Evolutionary conservation across 108 stramenopile genomes (phyloP).

Genomic region (Cyclotella sp.): DNA sequence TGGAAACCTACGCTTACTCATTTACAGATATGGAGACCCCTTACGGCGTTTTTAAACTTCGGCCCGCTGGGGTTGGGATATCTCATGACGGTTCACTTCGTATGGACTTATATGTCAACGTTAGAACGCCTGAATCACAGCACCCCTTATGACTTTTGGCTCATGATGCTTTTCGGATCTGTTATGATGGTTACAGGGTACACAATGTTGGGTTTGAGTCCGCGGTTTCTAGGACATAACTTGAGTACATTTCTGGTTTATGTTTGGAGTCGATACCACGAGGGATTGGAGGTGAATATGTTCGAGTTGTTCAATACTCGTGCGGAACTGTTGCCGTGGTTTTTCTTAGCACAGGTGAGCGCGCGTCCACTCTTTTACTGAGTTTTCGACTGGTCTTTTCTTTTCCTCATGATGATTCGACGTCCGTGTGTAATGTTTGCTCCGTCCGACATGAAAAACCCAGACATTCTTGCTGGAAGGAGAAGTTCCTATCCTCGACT

Average conservation of each 20-base stretch:
- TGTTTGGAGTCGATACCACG: constrained; percentile 94
- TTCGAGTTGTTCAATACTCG: constrained; percentile 90
- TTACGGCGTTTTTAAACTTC: constrained; percentile 91
- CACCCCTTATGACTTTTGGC: constrained; percentile 93
- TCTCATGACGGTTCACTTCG: constrained; percentile 86
- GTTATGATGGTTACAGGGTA: constrained; percentile 83
- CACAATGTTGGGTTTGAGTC: constrained; percentile 69
- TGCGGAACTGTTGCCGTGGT: constrained; percentile 89
- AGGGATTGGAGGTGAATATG: constrained; percentile 94
- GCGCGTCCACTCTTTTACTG: neutral
- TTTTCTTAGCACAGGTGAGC: constrained; percentile 84
- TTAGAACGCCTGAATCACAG: constrained; percentile 92
- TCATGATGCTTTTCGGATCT: constrained; percentile 91
- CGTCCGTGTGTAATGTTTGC: constrained; percentile 36
- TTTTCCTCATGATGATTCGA: neutral
- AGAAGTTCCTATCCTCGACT: constrained; percentile 89
- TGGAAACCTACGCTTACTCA: constrained; percentile 72
- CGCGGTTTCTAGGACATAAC: constrained; percentile 92
- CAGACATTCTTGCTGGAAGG: constrained; percentile 95
- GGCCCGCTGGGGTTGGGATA: constrained; percentile 89
- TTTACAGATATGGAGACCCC: constrained; percentile 88
- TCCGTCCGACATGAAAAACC: constrained; percentile 15
- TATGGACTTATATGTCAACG: constrained; percentile 97
- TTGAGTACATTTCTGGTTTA: constrained; percentile 94
- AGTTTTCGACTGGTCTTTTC: neutral